Evolutionary conservation across 768 basidiomycete species (phyloP).

Genomic region (Lactifluus volemus): DNA sequence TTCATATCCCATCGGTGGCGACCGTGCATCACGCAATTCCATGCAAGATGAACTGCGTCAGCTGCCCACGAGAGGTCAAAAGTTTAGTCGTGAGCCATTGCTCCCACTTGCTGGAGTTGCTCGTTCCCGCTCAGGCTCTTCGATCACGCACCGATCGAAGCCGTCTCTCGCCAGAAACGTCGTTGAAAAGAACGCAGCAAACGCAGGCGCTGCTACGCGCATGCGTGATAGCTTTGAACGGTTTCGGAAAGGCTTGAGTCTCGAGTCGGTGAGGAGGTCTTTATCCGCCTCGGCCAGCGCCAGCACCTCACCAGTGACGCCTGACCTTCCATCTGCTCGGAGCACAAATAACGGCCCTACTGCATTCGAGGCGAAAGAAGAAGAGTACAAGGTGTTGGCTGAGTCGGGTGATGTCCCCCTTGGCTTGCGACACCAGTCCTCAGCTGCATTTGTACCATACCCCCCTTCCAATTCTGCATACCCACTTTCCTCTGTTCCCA

Average conservation of each 20-base stretch:
- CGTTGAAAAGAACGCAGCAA: conserved; percentile 25
- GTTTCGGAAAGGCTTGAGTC: conserved; percentile 41
- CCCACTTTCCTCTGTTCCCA: conserved; percentile 29
- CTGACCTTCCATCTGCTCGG: conserved; percentile 11
- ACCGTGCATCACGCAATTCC: conserved; percentile 12
- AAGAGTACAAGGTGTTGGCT: conserved; percentile 14
- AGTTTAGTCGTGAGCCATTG: conserved; percentile 66
- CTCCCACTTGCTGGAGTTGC: conserved; percentile 43
- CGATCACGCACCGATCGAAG: conserved; percentile 22
- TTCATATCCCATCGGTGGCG: neutral
- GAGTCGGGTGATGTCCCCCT: conserved; percentile 6
- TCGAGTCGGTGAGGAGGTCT: conserved; percentile 25
- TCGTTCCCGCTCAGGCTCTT: conserved; percentile 18
- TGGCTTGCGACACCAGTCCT: conserved; percentile 8
- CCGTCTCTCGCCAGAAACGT: conserved; percentile 21
- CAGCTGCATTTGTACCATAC: conserved; percentile 13
- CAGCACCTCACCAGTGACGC: conserved; percentile 14
- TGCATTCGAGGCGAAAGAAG: conserved; percentile 16
- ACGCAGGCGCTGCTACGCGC: conserved; percentile 27
- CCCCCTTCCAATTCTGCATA: conserved; percentile 18
- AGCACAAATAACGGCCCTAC: conserved; percentile 7
- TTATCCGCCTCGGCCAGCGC: conserved; percentile 19
- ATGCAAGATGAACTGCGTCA: conserved; percentile 27
- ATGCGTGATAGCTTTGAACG: conserved; percentile 57
- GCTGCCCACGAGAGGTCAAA: conserved; percentile 33